phyloP scores from a whole-genome alignment of 192 early-diverging fungal genomes.

The Mycoemilia scoparia region DNA sequence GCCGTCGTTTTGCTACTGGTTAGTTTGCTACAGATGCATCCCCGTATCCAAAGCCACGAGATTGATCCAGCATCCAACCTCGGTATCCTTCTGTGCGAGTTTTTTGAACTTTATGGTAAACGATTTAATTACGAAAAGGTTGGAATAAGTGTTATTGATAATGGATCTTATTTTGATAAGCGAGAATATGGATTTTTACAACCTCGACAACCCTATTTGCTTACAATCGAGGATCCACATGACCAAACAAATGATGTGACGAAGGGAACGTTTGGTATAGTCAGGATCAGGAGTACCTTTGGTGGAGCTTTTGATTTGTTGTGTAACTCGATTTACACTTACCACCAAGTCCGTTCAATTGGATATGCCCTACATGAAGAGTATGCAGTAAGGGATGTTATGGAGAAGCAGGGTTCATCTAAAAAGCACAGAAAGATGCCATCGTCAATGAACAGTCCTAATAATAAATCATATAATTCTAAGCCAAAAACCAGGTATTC shows the following conservation, averaged over 20 bases:
- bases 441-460: too few species aligned
- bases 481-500: too few species aligned
- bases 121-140: slow-evolving; percentile 50
- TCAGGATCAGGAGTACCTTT: slow-evolving; percentile 24
- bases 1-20: slow-evolving; percentile 55
- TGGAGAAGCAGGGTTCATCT: too few species aligned
- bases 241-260: slow-evolving; percentile 37
- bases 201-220: slow-evolving; percentile 16
- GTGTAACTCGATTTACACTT: slow-evolving; percentile 23
- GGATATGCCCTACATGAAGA: too few species aligned
- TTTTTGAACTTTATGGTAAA: slow-evolving; percentile 80
- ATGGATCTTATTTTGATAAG: slow-evolving; percentile 35
- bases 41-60: slow-evolving; percentile 40
- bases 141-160: slow-evolving; percentile 38
- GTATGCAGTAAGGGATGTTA: too few species aligned
- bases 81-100: slow-evolving; percentile 77
- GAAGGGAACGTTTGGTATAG: slow-evolving; percentile 25
- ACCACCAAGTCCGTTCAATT: slow-evolving; percentile 25
- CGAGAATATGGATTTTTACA: slow-evolving; percentile 7
- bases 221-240: slow-evolving; percentile 35
- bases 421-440: too few species aligned
- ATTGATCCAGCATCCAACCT: slow-evolving; percentile 54
- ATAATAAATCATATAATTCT: too few species aligned
- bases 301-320: slow-evolving; percentile 25
- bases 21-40: slow-evolving; percentile 78